Conservation (phyloP, 2,329 filamentous ascomycete species). For the Epichloe festucae region DNA sequence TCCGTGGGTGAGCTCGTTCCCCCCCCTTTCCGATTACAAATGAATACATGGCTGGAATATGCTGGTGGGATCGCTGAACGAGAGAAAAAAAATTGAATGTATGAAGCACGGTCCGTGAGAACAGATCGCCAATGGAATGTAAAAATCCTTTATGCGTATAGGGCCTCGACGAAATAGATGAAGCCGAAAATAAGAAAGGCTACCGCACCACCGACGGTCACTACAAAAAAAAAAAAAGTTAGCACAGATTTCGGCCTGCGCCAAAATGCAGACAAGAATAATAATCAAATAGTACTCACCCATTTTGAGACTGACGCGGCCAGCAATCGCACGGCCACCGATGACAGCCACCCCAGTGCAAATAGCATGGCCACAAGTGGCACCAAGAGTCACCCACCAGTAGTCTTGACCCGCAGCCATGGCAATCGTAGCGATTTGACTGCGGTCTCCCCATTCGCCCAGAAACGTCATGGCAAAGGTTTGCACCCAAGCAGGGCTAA, state of each 20-base stretch:
- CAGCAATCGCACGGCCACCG: slow-evolving; percentile 83
- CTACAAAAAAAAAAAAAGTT: slow-evolving; percentile 29
- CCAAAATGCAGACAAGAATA: not conserved
- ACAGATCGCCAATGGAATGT: not conserved
- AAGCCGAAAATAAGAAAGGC: slow-evolving; percentile 86
- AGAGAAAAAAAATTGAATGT: not conserved
- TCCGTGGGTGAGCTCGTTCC: not conserved
- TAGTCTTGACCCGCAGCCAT: slow-evolving; percentile 98
- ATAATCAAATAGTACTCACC: slow-evolving; percentile 47
- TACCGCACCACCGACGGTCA: slow-evolving; percentile 80
- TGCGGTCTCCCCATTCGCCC: slow-evolving; percentile 94
- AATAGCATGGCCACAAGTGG: slow-evolving; percentile 71
- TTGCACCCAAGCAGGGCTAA: slow-evolving; percentile 96
- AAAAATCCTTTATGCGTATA: slow-evolving; percentile 34
- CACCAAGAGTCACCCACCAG: slow-evolving; percentile 94
- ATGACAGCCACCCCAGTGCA: slow-evolving; percentile 89
- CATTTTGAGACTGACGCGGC: slow-evolving; percentile 86
- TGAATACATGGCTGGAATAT: not conserved
- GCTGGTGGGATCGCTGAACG: not conserved
- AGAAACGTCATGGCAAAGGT: slow-evolving; percentile 99
- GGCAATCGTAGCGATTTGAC: slow-evolving; percentile 94
- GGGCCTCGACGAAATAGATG: slow-evolving; percentile 77
- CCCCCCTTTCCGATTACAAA: not conserved
- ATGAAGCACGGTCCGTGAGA: not conserved
- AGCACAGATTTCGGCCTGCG: not conserved